Base-by-base conservation (phyloP, 805 yeast species). In the Candida michaelii region DNA sequence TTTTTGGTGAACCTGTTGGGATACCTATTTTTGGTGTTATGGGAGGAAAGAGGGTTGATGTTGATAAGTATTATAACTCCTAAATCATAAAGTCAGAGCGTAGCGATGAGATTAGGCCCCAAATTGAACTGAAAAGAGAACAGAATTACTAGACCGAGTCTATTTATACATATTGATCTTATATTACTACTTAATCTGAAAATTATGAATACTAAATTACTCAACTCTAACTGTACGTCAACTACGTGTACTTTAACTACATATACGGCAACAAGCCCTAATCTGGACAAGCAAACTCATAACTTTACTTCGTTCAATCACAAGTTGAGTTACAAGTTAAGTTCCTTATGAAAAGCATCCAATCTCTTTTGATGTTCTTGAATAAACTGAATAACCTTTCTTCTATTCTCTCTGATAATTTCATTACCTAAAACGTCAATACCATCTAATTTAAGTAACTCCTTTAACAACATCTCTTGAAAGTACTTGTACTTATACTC, bases 381-480 rank as follows among this genome's bases (percentile, higher is more conserved):
- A 39, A 85, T 75, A 36, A 69, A 62, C 51, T 74, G 80, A 50
- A 86, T 80, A 8, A 76, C 73, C 39, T 68, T 71, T 55, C 80
- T 84, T 50, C 95, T 72, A 55, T 71, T 71, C 17, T 67, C 66
- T 49, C 86, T 77, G 49, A 85, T 64, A 1, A 67, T 63, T 1
- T 65, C 75, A 53, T 73, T 75, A 36, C 76, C 76, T 8, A 65
- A 70, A 21, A 70, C 71, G 46, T 82, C 85, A 27, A 86, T 69
- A 2, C 77, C 81, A 53, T 86, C 95, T 42, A 86, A 65, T 47
- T 73, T 77, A 71, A 85, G 73, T 50, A 85, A 60, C 48, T 82
- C 71, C 56, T 84, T 83, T 58, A 85, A 66, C 32, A 85, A 62
- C 72, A 76, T 75, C 59, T 85, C 95, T 52, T 81, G 83, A 58